phyloP scores from a whole-genome alignment of 2,329 filamentous ascomycete species.

The Aureobasidium leucospermi region DNA sequence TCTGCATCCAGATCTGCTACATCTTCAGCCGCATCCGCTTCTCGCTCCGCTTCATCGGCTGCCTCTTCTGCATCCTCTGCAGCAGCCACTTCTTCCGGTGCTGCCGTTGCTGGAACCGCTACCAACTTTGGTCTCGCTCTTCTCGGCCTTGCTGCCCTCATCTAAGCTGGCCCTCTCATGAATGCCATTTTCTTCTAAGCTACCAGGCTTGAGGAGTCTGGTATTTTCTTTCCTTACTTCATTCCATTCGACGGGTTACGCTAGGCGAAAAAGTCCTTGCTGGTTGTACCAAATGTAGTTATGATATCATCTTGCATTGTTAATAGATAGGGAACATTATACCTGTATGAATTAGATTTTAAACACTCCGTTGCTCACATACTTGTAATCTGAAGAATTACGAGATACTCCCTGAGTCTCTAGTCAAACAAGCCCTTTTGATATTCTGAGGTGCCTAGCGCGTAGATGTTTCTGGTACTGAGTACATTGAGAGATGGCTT shows the following conservation, averaged over 20 bases:
- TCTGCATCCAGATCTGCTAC: not conserved
- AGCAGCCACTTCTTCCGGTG: constrained; percentile 1
- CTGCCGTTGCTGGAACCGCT: not conserved
- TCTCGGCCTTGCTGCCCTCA: constrained; percentile 4
- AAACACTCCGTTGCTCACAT: not conserved
- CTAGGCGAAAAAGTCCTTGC: not conserved
- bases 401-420: too few relatives aligned
- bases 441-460: too few relatives aligned
- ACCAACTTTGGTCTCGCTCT: constrained; percentile 5
- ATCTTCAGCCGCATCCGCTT: not conserved
- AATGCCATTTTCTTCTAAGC: not conserved
- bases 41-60: not conserved
- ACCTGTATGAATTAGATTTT: not conserved
- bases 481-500: too few relatives aligned
- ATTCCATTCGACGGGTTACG: not conserved
- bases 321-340: not conserved
- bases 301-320: not conserved
- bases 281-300: not conserved
- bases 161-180: not conserved
- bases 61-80: not conserved
- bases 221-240: not conserved
- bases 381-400: not conserved
- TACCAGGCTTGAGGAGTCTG: too few relatives aligned
- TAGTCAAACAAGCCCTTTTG: too few relatives aligned
- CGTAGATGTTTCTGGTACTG: too few relatives aligned